Percentiles rank a stretch among this genome's conserved stretches.
Conservation (phyloP, 495 filamentous ascomycete genomes). For the Talaromyces proteolyticus region DNA sequence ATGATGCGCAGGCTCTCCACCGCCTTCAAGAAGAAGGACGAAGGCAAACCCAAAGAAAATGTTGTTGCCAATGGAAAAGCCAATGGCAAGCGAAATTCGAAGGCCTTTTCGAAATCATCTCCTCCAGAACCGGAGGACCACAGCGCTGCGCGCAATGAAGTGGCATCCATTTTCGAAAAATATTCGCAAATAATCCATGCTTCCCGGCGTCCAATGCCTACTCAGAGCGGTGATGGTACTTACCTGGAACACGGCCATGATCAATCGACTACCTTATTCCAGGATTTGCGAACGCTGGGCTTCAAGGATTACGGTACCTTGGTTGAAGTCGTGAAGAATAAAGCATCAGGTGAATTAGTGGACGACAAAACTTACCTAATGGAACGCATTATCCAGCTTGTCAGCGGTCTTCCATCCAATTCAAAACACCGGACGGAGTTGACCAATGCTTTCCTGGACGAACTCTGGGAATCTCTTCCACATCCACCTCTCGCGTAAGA, state of each 20-base stretch:
- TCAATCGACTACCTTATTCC: slow-evolving; percentile 48
- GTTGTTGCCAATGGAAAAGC: slow-evolving; percentile 13
- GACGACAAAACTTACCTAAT: slow-evolving; percentile 80
- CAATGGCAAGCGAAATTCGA: slow-evolving; percentile 33
- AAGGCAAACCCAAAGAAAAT: slow-evolving; percentile 30
- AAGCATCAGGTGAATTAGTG: slow-evolving; percentile 47
- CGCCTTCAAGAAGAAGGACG: slow-evolving; percentile 45
- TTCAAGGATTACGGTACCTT: slow-evolving; percentile 53
- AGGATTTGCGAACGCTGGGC: slow-evolving; percentile 58
- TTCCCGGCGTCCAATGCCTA: slow-evolving; percentile 58
- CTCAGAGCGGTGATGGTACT: slow-evolving; percentile 58
- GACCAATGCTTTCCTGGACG: slow-evolving; percentile 62
- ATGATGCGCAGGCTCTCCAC: slow-evolving; percentile 44
- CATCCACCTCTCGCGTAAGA: slow-evolving; percentile 47
- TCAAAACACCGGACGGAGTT: slow-evolving; percentile 59
- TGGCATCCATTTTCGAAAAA: slow-evolving; percentile 48
- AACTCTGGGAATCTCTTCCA: slow-evolving; percentile 60
- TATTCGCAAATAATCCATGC: slow-evolving; percentile 62
- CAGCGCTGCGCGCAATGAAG: slow-evolving; percentile 30
- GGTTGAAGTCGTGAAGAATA: slow-evolving; percentile 44
- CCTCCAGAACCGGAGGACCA: slow-evolving; percentile 24
- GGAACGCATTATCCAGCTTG: slow-evolving; percentile 74
- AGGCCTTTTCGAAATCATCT: slow-evolving; percentile 14
- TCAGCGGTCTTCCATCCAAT: slow-evolving; percentile 53
- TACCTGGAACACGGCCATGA: slow-evolving; percentile 37